Evolutionary conservation across 805 yeast genomes (phyloP).

Genomic region (Starmerella kuoi): DNA sequence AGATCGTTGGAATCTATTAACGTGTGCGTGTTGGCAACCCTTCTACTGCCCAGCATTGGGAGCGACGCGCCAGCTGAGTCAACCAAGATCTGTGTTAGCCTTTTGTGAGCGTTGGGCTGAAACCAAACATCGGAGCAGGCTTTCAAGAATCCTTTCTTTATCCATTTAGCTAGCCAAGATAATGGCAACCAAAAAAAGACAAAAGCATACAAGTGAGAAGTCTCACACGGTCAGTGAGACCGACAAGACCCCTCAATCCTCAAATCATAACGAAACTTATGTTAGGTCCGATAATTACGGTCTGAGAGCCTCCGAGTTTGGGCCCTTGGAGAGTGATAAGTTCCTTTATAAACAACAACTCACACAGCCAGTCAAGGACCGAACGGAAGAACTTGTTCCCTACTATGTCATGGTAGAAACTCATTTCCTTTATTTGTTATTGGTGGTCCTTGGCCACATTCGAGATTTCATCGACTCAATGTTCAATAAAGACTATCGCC

Average conservation of each 20-base stretch:
- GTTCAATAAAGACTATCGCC: constrained; percentile 54
- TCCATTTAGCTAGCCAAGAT: too few relatives aligned
- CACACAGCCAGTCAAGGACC: constrained; percentile 32
- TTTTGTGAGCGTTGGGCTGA: neutral
- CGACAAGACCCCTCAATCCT: too few relatives aligned
- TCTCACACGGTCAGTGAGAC: too few relatives aligned
- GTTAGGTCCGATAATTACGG: constrained; percentile 13
- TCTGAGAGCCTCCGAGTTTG: constrained; percentile 45
- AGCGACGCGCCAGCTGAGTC: constrained; percentile 1
- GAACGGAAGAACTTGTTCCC: constrained; percentile 75
- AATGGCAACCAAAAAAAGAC: constrained; percentile 4
- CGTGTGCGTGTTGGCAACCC: too few relatives aligned
- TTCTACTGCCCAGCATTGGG: too few relatives aligned
- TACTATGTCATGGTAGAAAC: constrained; percentile 68
- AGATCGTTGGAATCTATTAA: too few relatives aligned
- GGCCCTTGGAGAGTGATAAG: constrained; percentile 51
- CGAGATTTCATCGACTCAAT: constrained; percentile 76
- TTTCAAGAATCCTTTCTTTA: neutral
- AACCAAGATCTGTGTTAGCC: neutral
- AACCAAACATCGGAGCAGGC: constrained; percentile 3
- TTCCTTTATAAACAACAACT: constrained; percentile 54
- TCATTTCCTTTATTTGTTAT: constrained; percentile 68
- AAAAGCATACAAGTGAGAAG: neutral
- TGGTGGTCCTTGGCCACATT: constrained; percentile 80
- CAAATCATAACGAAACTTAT: too few relatives aligned